These are phyloP conservation scores for Podospora pseudopauciseta DNA, from an alignment of 495 filamentous ascomycete species.

Conservation along the genomic window DNA sequence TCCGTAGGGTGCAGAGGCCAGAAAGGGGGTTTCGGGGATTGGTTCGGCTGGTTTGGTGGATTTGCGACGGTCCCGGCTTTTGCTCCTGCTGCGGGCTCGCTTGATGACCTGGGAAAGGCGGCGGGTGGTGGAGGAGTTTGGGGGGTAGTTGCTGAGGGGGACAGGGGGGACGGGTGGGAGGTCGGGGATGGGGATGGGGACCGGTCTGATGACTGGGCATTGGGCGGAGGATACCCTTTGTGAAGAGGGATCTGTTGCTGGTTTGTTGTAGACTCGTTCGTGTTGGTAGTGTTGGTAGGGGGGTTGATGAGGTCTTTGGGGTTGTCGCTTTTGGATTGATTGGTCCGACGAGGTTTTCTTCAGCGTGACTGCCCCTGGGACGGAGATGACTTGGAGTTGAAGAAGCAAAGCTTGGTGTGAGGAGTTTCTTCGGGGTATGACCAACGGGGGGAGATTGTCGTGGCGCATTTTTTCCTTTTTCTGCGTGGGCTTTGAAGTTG, in stretches of 20 bases:
- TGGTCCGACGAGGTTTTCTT: neutral
- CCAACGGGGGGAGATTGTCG: conserved; percentile 2
- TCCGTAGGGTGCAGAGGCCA: neutral
- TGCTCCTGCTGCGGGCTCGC: neutral
- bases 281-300: neutral
- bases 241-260: neutral
- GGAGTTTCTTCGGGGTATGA: neutral
- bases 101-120: neutral
- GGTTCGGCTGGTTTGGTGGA: neutral
- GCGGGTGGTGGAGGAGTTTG: neutral
- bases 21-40: neutral
- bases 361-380: neutral
- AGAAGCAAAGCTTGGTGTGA: neutral
- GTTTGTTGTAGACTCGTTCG: neutral
- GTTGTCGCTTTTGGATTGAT: neutral
- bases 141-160: neutral
- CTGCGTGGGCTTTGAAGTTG: neutral
- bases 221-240: conserved; percentile 4
- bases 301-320: neutral
- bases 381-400: neutral
- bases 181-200: neutral
- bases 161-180: neutral
- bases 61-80: neutral
- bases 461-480: conserved; percentile 7
- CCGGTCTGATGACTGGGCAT: neutral